phyloP scores from a whole-genome alignment of 2,329 filamentous ascomycete species.

The Colletotrichum echinochloae region DNA sequence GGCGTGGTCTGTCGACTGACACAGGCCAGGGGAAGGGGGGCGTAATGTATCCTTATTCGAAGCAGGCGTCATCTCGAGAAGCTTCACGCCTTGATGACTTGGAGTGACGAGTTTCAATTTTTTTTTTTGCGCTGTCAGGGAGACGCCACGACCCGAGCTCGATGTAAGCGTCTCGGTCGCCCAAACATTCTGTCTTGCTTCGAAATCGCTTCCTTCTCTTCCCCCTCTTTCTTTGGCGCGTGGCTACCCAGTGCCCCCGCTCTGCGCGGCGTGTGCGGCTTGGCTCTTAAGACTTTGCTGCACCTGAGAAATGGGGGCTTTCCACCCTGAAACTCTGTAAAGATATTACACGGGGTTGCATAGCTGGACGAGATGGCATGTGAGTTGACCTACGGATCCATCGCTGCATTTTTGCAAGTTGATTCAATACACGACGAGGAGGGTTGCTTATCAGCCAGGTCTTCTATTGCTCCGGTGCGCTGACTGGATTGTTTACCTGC shows the following conservation, averaged over 20 bases:
- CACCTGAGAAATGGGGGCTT: slow-evolving; percentile 38
- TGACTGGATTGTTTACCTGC: slow-evolving; percentile 18
- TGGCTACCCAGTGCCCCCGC: slow-evolving; percentile 6
- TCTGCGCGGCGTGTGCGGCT: not conserved
- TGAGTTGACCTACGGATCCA: slow-evolving; percentile 14
- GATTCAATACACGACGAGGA: slow-evolving; percentile 25
- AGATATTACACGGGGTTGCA: slow-evolving; percentile 5
- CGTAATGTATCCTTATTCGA: not conserved
- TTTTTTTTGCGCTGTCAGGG: slow-evolving; percentile 20
- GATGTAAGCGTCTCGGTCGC: slow-evolving; percentile 7
- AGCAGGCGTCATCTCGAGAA: slow-evolving; percentile 15
- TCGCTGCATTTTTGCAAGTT: slow-evolving; percentile 21
- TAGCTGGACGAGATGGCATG: slow-evolving; percentile 5
- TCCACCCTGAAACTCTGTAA: slow-evolving; percentile 26
- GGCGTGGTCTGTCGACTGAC: slow-evolving; percentile 8
- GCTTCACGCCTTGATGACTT: slow-evolving; percentile 25
- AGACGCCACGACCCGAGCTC: slow-evolving; percentile 12
- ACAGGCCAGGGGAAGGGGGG: not conserved
- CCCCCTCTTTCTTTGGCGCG: slow-evolving; percentile 16
- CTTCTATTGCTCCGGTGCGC: not conserved
- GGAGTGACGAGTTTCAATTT: slow-evolving; percentile 19
- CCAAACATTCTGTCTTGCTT: slow-evolving; percentile 24
- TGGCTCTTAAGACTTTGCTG: slow-evolving; percentile 11
- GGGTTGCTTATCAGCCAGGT: slow-evolving; percentile 11
- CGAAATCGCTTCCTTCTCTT: slow-evolving; percentile 7